Conservation (phyloP, 305 asterid species). For the Fraxinus velutina region DNA sequence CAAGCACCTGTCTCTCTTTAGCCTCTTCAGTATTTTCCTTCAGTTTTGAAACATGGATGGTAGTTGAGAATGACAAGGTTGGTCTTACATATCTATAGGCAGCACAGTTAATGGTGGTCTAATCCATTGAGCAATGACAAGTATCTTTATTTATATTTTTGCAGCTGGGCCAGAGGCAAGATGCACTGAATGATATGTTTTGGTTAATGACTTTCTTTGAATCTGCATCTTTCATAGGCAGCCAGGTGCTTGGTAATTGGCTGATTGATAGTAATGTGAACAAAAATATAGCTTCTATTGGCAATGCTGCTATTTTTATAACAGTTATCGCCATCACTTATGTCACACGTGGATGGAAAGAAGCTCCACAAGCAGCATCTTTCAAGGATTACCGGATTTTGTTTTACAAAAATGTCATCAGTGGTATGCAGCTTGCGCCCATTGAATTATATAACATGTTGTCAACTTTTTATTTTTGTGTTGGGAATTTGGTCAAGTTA, state of each 20-base stretch:
- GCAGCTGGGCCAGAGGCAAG: conserved; percentile 88
- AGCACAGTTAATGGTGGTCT: conserved; percentile 13
- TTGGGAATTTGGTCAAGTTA: not conserved
- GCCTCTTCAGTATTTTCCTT: conserved; percentile 70
- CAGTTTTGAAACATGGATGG: conserved; percentile 86
- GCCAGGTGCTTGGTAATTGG: conserved; percentile 75
- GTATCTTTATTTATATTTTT: conserved; percentile 13
- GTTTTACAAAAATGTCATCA: conserved; percentile 40
- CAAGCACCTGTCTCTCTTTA: conserved; percentile 58
- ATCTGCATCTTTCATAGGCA: conserved; percentile 59
- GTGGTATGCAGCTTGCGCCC: conserved; percentile 46
- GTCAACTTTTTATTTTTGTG: not conserved
- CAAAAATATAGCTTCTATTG: conserved; percentile 36
- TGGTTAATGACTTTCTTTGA: conserved; percentile 81
- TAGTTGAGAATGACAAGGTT: conserved; percentile 79
- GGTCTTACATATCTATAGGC: conserved; percentile 10
- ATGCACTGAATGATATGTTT: conserved; percentile 76
- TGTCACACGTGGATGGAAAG: conserved; percentile 58
- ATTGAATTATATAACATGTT: conserved; percentile 8
- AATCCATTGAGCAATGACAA: not conserved
- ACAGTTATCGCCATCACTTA: conserved; percentile 44
- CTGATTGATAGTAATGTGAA: conserved; percentile 43
- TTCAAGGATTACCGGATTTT: conserved; percentile 51
- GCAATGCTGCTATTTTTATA: conserved; percentile 48
- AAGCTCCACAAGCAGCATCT: conserved; percentile 35